Conservation (phyloP, 805 yeast species). For the Candida koratica region DNA sequence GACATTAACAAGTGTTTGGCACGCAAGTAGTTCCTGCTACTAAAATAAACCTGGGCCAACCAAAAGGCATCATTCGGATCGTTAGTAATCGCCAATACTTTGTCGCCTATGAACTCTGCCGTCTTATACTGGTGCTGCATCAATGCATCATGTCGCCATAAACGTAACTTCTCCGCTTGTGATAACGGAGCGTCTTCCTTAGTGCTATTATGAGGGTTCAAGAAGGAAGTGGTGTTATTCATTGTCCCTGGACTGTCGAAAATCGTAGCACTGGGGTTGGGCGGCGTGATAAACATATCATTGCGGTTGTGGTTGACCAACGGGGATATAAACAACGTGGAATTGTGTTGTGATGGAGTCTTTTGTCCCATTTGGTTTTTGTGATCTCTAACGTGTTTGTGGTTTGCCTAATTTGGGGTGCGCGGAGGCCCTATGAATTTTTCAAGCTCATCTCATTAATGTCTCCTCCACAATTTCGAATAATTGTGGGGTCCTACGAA, state of each 20-base stretch:
- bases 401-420: not conserved
- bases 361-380: conserved; percentile 15
- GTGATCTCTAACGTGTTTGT: not conserved
- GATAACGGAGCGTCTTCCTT: conserved; percentile 36
- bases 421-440: not conserved
- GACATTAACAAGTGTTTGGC: conserved; percentile 68
- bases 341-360: conserved; percentile 58
- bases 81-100: conserved; percentile 73
- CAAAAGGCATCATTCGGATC: conserved; percentile 95
- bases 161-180: conserved; percentile 77
- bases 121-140: conserved; percentile 89
- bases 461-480: conserved; percentile 47
- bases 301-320: conserved; percentile 43
- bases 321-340: conserved; percentile 73
- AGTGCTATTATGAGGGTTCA: conserved; percentile 13
- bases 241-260: conserved; percentile 41
- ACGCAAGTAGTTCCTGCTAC: conserved; percentile 70
- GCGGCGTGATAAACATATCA: conserved; percentile 45
- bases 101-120: conserved; percentile 90
- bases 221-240: conserved; percentile 33
- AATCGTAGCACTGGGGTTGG: conserved; percentile 42
- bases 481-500: conserved; percentile 93
- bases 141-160: conserved; percentile 92
- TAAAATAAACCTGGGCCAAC: conserved; percentile 86
- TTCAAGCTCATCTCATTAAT: conserved; percentile 1